Evolutionary conservation across 2,329 filamentous ascomycete genomes (phyloP), one percentile per base, ranked within the genome.

Genomic region (Geosmithia morbida): DNA sequence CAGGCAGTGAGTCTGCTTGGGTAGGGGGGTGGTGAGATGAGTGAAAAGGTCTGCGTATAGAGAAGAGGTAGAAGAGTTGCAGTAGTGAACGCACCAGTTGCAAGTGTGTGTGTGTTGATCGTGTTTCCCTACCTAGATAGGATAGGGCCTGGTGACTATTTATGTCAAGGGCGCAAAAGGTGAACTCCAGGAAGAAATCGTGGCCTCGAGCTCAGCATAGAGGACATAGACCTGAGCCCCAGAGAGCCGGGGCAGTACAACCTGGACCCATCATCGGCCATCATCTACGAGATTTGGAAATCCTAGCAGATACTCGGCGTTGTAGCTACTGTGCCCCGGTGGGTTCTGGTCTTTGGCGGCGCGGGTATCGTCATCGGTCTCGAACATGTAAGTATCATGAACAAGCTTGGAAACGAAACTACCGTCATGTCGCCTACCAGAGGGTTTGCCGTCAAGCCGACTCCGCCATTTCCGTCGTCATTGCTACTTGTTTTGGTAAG

Each of bases 321-420:
- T 51, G 69, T 72, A 56, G 59, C 71, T 0, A 58, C 67, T 1
- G 77, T 80, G 0, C 78, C 77, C 2, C 52, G 72, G 39, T 83
- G 79, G 77, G 71, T 81, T 57, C 67, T 82, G 6, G 69, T 65
- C 44, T 72, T 75, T 44, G 71, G 73, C 30, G 73, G 72, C 57
- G 61, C 62, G 4, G 66, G 62, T 50, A 72, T 79, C 42, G 70
- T 70, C 44, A 57, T 78, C 43, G 77, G 77, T 50, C 67, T 79
- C 75, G 74, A 69, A 77, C 75, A 26, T 70, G 79, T 52, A 77
- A 76, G 1, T 81, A 80, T 81, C 60, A 81, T 81, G 76, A 67
- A 70, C 41, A 74, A 75, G 55, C 65, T 80, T 51, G 77, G 77
- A 48, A 81, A 81, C 64, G 70, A 73, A 52, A 68, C 81, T 50